Evolutionary conservation across 805 yeast species (phyloP), one percentile per base, ranked within the genome.

Genomic region (Candida endomychidarum): DNA sequence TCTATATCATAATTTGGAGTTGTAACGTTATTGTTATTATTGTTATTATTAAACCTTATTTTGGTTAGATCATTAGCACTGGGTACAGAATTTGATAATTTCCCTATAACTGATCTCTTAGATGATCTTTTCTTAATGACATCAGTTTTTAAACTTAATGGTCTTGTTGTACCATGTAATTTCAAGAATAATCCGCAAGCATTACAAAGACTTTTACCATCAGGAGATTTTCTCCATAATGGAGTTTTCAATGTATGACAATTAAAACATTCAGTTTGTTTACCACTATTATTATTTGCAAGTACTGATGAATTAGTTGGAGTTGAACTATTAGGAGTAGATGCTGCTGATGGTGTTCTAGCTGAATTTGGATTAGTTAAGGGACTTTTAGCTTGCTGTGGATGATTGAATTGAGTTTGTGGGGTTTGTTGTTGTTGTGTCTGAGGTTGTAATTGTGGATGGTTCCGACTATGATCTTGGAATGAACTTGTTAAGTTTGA

Each of bases 131-230:
- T 79, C 41, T 75, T 77, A 37, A 79, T 79, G 9, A 75, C 74
- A 47, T 77, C 82, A 0, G 79, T 77, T 43, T 77, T 77, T 41
- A 77, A 60, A 17, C 81, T 72, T 17, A 79, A 58, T 1, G 84
- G 84, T 37, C 84, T 58, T 54, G 77, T 76, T 2, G 83, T 75
- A 12, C 84, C 84, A 50, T 79, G 84, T 14, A 79, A 57, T 50
- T 78, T 78, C 39, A 73, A 68, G 51, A 78, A 79, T 16, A 79
- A 60, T 0, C 84, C 84, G 61, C 84, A 79, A 0, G 84, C 84
- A 52, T 79, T 79, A 53, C 84, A 79, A 4, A 79, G 61, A 2
- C 83, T 77, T 45, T 77, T 75, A 1, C 84, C 84, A 19, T 59
- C 65, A 5, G 80, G 72, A 51, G 78, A 81, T 51, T 77, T 69